Evolutionary conservation across 177 flowering plant species (phyloP), one percentile per base, ranked within the genome.

Genomic region (Vitis hybrid): DNA sequence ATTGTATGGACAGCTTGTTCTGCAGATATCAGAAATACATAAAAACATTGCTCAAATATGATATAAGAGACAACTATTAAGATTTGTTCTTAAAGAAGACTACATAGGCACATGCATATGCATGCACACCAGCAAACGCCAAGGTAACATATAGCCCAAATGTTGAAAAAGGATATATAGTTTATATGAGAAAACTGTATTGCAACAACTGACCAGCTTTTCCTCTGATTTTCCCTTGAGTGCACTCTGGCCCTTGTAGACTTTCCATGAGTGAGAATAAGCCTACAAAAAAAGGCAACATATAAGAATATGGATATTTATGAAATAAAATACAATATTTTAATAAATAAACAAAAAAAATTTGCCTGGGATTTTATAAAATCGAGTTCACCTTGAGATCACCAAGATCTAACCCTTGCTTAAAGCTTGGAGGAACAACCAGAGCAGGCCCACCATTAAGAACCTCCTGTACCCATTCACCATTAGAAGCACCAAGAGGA

Each of bases 401-500:
- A 46, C 99, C 98, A 74, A 93, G 81, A 78, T 91, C 87, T 64
- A 90, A 54, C 66, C 98, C 97, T 74, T 84, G 83, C 83, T 90
- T 90, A 73, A 90, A 85, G 67, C 91, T 77, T 11, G 98, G 97
- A 71, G 91, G 90, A 74, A 78, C 32, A 24, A 63, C 49, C 77
- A 88, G 93, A 54, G 88, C 86, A 71, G 84, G 82, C 35, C 93
- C 91, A 65, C 97, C 99, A 67, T 76, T 72, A 41, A 93, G 73
- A 65, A 96, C 67, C 80, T 92, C 97, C 41, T 66, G 82, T 21
- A 88, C 86, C 99, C 99, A 96, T 63, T 90, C 92, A 68, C 95
- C 95, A 79, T 76, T 83, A 27, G 79, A 67, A 53, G 86, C 97
- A 76, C 94, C 95, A 63, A 78, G 85, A 51, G 97, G 97, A 69